Percentiles rank a stretch among this genome's conserved stretches.
Conservation (phyloP, 1,284 basidiomycete species). For the Paramarasmius palmivorus region DNA sequence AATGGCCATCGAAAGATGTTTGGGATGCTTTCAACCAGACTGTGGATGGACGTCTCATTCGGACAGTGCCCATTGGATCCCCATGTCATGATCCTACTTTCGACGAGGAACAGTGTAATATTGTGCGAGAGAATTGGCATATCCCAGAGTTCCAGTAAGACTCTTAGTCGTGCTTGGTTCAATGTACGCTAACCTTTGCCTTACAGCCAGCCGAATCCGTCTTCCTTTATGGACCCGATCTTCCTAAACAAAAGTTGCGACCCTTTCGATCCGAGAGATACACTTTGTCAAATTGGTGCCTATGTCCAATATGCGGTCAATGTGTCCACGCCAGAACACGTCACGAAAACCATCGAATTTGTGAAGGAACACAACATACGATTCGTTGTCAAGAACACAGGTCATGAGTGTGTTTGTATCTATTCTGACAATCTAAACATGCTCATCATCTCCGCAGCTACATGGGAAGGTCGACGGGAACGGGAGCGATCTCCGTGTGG, state of each 20-base stretch:
- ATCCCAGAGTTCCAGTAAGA: conserved; percentile 17
- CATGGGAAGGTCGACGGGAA: conserved; percentile 22
- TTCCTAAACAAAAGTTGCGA: conserved; percentile 25
- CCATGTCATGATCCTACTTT: conserved; percentile 20
- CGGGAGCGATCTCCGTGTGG: conserved; percentile 21
- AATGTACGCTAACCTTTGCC: no score
- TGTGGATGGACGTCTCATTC: conserved; percentile 21
- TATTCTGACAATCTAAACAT: neutral
- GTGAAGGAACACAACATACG: conserved; percentile 22
- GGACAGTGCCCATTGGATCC: conserved; percentile 22
- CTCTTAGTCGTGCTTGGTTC: neutral
- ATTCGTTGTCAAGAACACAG: conserved; percentile 24
- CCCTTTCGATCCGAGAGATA: conserved; percentile 18
- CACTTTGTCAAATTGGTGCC: conserved; percentile 19
- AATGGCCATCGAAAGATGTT: conserved; percentile 19
- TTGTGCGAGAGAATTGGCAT: conserved; percentile 16
- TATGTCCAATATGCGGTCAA: conserved; percentile 26
- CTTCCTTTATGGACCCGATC: conserved; percentile 16
- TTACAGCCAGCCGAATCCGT: conserved; percentile 12
- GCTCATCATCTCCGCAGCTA: conserved; percentile 10
- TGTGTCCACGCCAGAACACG: conserved; percentile 19
- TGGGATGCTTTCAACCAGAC: conserved; percentile 25
- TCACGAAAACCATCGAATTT: conserved; percentile 21
- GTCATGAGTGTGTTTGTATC: conserved; percentile 21
- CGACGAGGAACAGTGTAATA: conserved; percentile 11